A percentile compares a stretch with the other conserved stretches of the same genome.
Evolutionary conservation across 306 rosid genomes (phyloP).

Genomic region (Canavalia gladiata): DNA sequence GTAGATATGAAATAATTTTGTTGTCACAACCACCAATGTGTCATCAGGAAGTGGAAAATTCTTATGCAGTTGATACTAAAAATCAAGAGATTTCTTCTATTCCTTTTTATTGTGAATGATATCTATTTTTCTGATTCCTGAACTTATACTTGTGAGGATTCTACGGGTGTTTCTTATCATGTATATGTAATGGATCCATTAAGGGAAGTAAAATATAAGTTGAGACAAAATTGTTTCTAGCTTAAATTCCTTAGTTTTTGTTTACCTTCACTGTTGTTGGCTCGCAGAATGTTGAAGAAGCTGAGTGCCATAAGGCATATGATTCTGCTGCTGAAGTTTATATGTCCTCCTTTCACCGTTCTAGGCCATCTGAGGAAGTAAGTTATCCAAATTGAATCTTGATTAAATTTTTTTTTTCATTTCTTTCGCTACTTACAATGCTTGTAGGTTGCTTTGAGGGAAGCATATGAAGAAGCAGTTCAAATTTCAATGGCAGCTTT

Average conservation of each 20-base stretch:
- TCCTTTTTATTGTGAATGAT: not conserved
- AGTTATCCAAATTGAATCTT: constrained; percentile 42
- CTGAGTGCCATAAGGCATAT: constrained; percentile 75
- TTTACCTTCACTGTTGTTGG: not conserved
- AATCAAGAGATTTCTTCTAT: not conserved
- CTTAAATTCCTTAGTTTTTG: constrained; percentile 3
- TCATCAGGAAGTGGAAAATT: not conserved
- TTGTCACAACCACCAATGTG: constrained; percentile 3
- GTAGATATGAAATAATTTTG: not conserved
- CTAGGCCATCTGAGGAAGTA: constrained; percentile 81
- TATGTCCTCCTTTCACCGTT: constrained; percentile 71
- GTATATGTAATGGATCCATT: not conserved
- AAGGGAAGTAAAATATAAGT: not conserved
- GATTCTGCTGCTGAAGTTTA: constrained; percentile 70
- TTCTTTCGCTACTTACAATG: constrained; percentile 31
- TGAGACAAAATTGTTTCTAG: not conserved
- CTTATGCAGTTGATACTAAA: constrained; percentile 5
- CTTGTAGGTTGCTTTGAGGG: constrained; percentile 74
- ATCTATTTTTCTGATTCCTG: not conserved
- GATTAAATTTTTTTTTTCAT: constrained; percentile 1
- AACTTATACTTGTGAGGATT: not conserved
- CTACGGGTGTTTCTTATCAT: not conserved
- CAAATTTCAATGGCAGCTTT: constrained; percentile 67
- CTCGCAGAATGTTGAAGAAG: constrained; percentile 83
- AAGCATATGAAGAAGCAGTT: constrained; percentile 81